Conservation (phyloP, 2,329 filamentous ascomycete species). For the Pyrenochaeta sp. region DNA sequence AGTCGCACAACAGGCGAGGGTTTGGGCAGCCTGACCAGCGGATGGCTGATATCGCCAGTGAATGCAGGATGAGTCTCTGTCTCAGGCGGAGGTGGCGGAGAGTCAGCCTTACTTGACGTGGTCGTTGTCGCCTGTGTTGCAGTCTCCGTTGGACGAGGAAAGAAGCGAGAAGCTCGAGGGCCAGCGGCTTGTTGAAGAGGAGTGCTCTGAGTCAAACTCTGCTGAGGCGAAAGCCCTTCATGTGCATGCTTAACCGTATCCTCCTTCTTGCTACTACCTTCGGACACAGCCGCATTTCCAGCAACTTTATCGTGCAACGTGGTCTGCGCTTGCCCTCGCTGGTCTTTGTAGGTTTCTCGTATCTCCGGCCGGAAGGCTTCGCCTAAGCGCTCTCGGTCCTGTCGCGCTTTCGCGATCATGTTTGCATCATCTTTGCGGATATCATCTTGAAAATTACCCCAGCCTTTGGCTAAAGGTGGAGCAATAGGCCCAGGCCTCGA, state of each 20-base stretch:
- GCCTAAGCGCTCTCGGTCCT: constrained; percentile 39
- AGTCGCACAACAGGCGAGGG: constrained; percentile 82
- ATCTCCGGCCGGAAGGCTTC: constrained; percentile 44
- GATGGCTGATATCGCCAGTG: constrained; percentile 70
- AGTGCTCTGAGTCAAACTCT: constrained; percentile 28
- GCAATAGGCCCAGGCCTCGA: constrained; percentile 39
- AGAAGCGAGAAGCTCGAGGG: constrained; percentile 49
- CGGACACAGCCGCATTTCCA: constrained; percentile 19
- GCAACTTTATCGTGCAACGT: constrained; percentile 38
- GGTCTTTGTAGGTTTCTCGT: constrained; percentile 44
- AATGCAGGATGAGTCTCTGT: constrained; percentile 77
- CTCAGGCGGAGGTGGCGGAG: constrained; percentile 68
- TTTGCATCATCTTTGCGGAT: constrained; percentile 43
- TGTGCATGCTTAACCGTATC: constrained; percentile 30
- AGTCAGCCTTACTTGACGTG: constrained; percentile 37
- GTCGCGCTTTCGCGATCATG: constrained; percentile 29
- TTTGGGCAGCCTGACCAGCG: constrained; percentile 74
- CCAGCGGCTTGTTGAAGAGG: constrained; percentile 36
- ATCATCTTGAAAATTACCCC: constrained; percentile 43
- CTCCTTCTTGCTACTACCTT: constrained; percentile 33
- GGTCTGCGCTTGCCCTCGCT: constrained; percentile 39
- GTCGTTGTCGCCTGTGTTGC: constrained; percentile 23
- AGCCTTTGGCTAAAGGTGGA: constrained; percentile 40
- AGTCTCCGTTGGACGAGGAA: constrained; percentile 42
- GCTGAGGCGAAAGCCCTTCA: constrained; percentile 35